Evolutionary conservation across 306 rosid species (phyloP).

Genomic region (Vigna trinervia): DNA sequence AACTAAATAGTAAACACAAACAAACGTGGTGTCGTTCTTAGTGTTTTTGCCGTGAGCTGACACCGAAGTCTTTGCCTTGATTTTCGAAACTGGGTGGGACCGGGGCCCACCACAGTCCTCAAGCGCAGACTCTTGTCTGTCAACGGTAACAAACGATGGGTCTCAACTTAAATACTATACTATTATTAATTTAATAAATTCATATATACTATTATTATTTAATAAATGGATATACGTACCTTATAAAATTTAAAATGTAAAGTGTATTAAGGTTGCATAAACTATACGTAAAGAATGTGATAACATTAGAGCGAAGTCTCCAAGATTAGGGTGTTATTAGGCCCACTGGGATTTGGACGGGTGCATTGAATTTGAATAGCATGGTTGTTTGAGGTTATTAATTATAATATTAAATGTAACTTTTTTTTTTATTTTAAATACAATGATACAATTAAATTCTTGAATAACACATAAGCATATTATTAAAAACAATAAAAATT

Average conservation of each 20-base stretch:
- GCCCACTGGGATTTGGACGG: background rate
- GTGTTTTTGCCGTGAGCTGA: background rate
- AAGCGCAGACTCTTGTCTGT: slow-evolving; percentile 2
- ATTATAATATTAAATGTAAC: too few species aligned
- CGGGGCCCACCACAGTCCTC: background rate
- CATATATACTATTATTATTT: background rate
- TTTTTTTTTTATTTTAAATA: too few species aligned
- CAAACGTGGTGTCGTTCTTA: slow-evolving; percentile 35
- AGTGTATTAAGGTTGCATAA: background rate
- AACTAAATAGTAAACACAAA: slow-evolving; percentile 20
- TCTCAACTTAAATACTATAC: background rate
- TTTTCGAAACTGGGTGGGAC: slow-evolving; percentile 36
- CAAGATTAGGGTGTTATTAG: background rate
- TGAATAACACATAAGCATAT: too few species aligned
- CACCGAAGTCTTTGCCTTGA: slow-evolving; percentile 47
- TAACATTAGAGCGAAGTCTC: background rate
- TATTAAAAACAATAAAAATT: too few species aligned
- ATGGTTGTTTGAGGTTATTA: too few species aligned
- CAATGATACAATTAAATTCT: too few species aligned
- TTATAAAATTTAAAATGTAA: background rate
- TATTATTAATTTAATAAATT: too few species aligned
- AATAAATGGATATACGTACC: too few species aligned
- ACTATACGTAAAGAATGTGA: background rate
- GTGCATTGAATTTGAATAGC: too few species aligned
- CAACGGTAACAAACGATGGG: slow-evolving; percentile 47